Evolutionary conservation across 1,284 basidiomycete species (phyloP).

Genomic region (Neonothopanus nambi): DNA sequence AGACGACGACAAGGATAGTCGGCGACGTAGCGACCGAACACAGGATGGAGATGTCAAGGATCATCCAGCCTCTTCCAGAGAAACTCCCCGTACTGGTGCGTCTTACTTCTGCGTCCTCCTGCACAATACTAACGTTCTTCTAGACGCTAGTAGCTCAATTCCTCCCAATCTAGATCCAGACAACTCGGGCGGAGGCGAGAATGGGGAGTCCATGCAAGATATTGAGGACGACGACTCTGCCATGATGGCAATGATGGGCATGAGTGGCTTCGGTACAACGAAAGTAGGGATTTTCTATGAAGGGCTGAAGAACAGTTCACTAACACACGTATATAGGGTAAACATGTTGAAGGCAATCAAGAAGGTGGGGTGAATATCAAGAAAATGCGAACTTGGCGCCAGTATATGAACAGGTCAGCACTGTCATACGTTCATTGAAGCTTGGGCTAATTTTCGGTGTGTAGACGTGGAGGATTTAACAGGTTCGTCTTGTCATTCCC

Average conservation of each 20-base stretch:
- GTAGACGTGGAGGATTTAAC: constrained; percentile 90
- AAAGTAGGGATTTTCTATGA: constrained; percentile 57
- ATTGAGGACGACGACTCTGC: constrained; percentile 71
- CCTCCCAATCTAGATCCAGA: constrained; percentile 40
- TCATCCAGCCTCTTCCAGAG: constrained; percentile 24
- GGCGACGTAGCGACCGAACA: neutral
- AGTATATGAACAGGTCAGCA: constrained; percentile 88
- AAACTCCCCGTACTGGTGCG: constrained; percentile 11
- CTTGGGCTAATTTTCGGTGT: constrained; percentile 16
- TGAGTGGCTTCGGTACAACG: constrained; percentile 85
- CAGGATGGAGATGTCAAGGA: constrained; percentile 18
- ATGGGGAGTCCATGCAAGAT: constrained; percentile 69
- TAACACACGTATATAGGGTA: constrained; percentile 53
- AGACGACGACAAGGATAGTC: constrained; percentile 5
- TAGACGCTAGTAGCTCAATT: constrained; percentile 8
- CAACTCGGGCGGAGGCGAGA: constrained; percentile 37
- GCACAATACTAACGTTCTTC: neutral
- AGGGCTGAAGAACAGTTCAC: neutral
- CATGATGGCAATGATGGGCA: constrained; percentile 92
- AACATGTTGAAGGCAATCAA: constrained; percentile 80
- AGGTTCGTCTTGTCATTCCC: constrained; percentile 52
- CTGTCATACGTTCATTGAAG: neutral
- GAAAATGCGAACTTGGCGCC: constrained; percentile 92
- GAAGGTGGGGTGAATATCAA: constrained; percentile 77
- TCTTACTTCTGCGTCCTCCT: neutral